Conservation (phyloP, 164 flowering plant genomes). For the Warburgia ugandensis region DNA sequence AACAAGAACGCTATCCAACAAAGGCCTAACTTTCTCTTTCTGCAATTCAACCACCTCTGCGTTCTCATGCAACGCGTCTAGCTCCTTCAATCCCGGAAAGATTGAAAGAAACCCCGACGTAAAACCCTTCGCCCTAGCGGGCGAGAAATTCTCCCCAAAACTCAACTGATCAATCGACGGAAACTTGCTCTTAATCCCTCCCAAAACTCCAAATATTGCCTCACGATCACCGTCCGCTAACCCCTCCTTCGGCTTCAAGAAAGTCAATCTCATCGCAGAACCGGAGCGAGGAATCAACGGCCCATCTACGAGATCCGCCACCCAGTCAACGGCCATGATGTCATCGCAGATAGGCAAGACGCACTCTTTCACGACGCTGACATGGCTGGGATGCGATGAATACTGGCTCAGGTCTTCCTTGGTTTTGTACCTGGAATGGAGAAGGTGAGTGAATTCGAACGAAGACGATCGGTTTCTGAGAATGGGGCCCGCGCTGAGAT, state of each 20-base stretch:
- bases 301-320: slow-evolving; percentile 19
- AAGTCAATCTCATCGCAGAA: slow-evolving; percentile 35
- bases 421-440: slow-evolving; percentile 54
- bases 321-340: slow-evolving; percentile 73
- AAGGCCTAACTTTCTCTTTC: slow-evolving; percentile 42
- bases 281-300: slow-evolving; percentile 22
- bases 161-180: slow-evolving; percentile 30
- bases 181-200: slow-evolving; percentile 30
- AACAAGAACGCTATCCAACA: slow-evolving; percentile 41
- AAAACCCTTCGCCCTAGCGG: slow-evolving; percentile 69
- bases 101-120: slow-evolving; percentile 45
- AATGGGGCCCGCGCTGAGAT: slow-evolving; percentile 52
- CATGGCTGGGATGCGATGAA: slow-evolving; percentile 42
- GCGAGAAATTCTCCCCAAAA: slow-evolving; percentile 63
- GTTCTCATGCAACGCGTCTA: slow-evolving; percentile 33
- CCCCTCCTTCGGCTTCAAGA: slow-evolving; percentile 51
- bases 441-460: slow-evolving; percentile 45
- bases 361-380: slow-evolving; percentile 32
- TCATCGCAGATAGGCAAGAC: slow-evolving; percentile 64
- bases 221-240: slow-evolving; percentile 27
- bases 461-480: slow-evolving; percentile 34
- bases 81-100: slow-evolving; percentile 29
- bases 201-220: slow-evolving; percentile 30
- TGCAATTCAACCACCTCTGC: slow-evolving; percentile 26
- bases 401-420: slow-evolving; percentile 44